Base-by-base conservation (phyloP, 148 eudicot genomes). In the Rhododendron vialii region DNA sequence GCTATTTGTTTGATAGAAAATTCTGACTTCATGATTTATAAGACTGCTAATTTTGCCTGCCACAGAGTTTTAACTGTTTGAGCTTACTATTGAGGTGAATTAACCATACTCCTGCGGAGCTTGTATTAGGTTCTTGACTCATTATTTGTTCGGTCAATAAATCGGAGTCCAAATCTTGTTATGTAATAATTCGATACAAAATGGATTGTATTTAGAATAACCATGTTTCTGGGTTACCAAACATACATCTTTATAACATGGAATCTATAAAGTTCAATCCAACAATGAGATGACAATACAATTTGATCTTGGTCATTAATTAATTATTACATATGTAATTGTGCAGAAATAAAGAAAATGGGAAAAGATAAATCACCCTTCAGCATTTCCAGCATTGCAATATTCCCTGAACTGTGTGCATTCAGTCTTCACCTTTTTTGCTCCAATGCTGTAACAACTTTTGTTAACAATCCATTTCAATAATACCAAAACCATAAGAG, bases 371-470 rank as follows among this genome's bases (percentile, higher is more conserved):
- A 11, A 65, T 63, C 93, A 95, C 96, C 96, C 96, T 77, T 95
- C 95, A 43, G 88, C 83, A 87, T 93, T 93, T 84, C 90, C 84
- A 28, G 91, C 90, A 33, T 83, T 89, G 87, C 98, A 95, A 83
- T 82, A 90, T 47, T 94, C 95, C 86, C 93, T 92, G 86, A 95
- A 95, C 71, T 86, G 90, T 17, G 91, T 88, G 91, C 98, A 94
- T 81, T 92, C 95, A 71, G 35, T 86, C 74, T 89, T 93, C 15
- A 95, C 95, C 86, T 91, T 95, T 84, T 85, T 92, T 28, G 98
- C 98, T 76, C 98, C 98, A 89, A 95, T 95, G 90, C 98, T 95
- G 93, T 93, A 91, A 84, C 17, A 18, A n/a, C 17, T 33, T 82
- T 28, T 12, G 71, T 55, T 17, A 2, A 14, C 33, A 55, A 2